Percentiles rank a stretch among this genome's conserved stretches.
Evolutionary conservation across 2,329 filamentous ascomycete species (phyloP).

Genomic region (Aspergillus calidoustus): DNA sequence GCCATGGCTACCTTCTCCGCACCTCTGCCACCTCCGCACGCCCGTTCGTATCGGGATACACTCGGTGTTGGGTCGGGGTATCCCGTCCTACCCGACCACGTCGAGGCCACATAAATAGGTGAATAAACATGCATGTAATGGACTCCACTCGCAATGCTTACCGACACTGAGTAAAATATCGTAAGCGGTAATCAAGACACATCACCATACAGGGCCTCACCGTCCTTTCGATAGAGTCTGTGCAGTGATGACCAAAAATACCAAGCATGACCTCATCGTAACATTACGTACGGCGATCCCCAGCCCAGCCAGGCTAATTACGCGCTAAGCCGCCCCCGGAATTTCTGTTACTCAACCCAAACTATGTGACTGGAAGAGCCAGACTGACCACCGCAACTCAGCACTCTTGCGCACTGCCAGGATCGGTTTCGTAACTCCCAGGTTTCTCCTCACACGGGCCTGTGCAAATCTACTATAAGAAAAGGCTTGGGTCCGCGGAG

Average conservation of each 20-base stretch:
- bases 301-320: background rate
- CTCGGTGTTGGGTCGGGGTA: background rate
- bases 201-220: background rate
- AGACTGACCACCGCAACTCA: background rate
- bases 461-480: slow-evolving; percentile 6
- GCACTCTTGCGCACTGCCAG: background rate
- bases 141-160: background rate
- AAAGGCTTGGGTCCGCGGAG: slow-evolving; percentile 16
- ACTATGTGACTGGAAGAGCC: slow-evolving; percentile 37
- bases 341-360: slow-evolving; percentile 45
- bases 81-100: background rate
- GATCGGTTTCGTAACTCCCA: background rate
- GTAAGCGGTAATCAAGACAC: background rate
- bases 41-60: background rate
- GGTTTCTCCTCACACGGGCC: background rate
- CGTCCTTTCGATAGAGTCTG: background rate
- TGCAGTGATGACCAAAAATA: slow-evolving; percentile 6
- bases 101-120: background rate
- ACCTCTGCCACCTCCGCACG: background rate
- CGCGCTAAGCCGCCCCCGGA: slow-evolving; percentile 33
- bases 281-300: slow-evolving; percentile 16
- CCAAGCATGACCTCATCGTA: slow-evolving; percentile 18
- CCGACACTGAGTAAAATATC: background rate
- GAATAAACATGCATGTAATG: background rate
- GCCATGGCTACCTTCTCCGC: background rate